These are phyloP conservation scores for Pythium phragmiticola DNA, from an alignment of 352 stramenopile genomes.

Conservation along the genomic window DNA sequence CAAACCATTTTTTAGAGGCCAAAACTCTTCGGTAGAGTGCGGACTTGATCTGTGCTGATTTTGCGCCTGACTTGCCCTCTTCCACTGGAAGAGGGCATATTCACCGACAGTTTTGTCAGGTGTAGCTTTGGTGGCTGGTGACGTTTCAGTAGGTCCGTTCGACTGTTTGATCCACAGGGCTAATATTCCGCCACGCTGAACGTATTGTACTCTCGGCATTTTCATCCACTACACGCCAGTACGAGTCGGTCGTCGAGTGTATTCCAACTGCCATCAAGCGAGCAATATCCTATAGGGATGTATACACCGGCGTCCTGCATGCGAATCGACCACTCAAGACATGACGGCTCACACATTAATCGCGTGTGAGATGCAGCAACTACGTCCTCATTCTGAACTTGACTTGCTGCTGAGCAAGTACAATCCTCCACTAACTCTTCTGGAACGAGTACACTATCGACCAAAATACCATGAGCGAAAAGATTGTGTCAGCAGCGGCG, in stretches of 20 bases:
- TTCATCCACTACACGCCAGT: neutral
- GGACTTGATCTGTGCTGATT: too few relatives aligned
- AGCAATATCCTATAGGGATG: neutral
- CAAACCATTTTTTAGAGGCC: neutral
- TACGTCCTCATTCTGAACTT: neutral
- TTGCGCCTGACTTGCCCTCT: too few relatives aligned
- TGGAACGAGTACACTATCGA: neutral
- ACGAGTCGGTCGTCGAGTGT: too few relatives aligned
- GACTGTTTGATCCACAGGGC: neutral
- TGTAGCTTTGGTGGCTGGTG: neutral
- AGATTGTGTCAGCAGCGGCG: too few relatives aligned
- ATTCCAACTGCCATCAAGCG: too few relatives aligned
- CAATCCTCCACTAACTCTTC: neutral
- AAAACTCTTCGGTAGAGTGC: neutral
- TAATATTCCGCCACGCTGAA: neutral
- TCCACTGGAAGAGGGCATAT: too few relatives aligned
- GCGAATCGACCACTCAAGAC: neutral
- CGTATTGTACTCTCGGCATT: neutral
- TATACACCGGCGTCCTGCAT: neutral
- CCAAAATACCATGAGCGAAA: conserved; percentile 23
- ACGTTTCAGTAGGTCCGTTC: neutral
- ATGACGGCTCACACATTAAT: neutral
- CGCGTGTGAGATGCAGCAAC: neutral
- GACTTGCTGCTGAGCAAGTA: neutral
- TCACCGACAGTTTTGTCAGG: too few relatives aligned